These are phyloP conservation scores for Gossypium sturtianum DNA, from an alignment of 345 rosid species.

Conservation along the genomic window DNA sequence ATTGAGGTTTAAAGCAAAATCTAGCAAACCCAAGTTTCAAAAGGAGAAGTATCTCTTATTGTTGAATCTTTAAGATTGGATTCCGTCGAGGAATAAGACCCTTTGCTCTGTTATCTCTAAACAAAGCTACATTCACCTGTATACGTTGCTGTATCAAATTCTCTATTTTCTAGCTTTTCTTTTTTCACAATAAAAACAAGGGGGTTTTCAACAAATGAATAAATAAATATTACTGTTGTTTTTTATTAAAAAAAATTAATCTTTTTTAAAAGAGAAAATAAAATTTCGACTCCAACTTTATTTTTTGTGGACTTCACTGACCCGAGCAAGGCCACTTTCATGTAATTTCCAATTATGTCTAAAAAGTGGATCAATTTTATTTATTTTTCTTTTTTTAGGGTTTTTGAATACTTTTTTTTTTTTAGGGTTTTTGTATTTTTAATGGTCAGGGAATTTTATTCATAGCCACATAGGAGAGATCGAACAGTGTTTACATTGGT, in stretches of 20 bases:
- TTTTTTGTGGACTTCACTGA: neutral
- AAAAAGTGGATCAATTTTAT: no score
- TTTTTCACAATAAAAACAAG: neutral
- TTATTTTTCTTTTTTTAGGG: no score
- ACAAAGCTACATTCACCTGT: conserved; percentile 1
- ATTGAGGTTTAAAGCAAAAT: conserved; percentile 4
- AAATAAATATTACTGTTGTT: no score
- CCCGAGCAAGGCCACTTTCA: neutral
- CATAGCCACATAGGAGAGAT: no score
- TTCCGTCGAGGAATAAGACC: conserved; percentile 16
- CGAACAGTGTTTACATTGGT: no score
- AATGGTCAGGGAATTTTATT: no score
- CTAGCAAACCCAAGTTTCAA: conserved; percentile 14
- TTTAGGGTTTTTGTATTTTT: no score
- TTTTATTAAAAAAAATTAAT: no score
- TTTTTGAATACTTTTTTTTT: no score
- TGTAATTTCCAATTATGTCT: no score
- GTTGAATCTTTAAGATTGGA: conserved; percentile 14
- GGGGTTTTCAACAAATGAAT: neutral
- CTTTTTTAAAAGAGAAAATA: no score
- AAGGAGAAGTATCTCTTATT: neutral
- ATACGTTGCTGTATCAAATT: neutral
- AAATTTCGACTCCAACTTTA: neutral
- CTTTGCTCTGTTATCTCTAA: conserved; percentile 27
- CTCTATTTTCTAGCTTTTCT: neutral